Evolutionary conservation across 257 asterid genomes (phyloP).

Genomic region (Misopates orontium): DNA sequence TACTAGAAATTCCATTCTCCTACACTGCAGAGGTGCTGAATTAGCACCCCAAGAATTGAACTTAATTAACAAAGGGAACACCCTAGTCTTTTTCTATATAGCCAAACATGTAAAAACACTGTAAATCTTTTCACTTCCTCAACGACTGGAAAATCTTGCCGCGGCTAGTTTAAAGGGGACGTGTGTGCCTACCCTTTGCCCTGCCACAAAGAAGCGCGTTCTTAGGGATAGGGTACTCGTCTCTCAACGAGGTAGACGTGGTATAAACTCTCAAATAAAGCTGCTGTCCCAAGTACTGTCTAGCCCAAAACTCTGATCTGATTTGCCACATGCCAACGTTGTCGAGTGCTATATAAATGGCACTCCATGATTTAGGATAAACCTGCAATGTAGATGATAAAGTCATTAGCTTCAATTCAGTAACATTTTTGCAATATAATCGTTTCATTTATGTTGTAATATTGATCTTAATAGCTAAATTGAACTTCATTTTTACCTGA

Average conservation of each 20-base stretch:
- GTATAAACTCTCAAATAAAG: conserved; percentile 72
- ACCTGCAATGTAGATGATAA: conserved; percentile 47
- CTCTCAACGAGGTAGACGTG: conserved; percentile 67
- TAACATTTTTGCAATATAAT: background rate
- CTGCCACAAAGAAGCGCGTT: conserved; percentile 80
- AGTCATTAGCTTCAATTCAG: background rate
- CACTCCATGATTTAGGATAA: conserved; percentile 82
- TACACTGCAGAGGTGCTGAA: conserved; percentile 33
- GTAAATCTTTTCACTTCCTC: conserved; percentile 13
- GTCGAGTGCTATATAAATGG: conserved; percentile 68
- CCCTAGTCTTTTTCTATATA: conserved; percentile 4
- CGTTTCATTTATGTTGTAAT: too few species aligned
- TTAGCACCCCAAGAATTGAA: conserved; percentile 37
- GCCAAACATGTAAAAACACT: conserved; percentile 21
- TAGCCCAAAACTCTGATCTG: conserved; percentile 79
- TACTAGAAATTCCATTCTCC: conserved; percentile 24
- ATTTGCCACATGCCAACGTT: conserved; percentile 94
- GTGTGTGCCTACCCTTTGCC: conserved; percentile 72
- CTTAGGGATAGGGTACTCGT: conserved; percentile 84
- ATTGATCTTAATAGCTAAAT: background rate
- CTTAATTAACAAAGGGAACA: conserved; percentile 10
- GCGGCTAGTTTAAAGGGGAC: conserved; percentile 49
- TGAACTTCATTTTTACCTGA: conserved; percentile 48
- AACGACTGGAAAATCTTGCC: conserved; percentile 1
- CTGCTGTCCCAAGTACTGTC: conserved; percentile 89